phyloP scores from a whole-genome alignment of 2,329 filamentous ascomycete genomes.

The Thielaviopsis populi region DNA sequence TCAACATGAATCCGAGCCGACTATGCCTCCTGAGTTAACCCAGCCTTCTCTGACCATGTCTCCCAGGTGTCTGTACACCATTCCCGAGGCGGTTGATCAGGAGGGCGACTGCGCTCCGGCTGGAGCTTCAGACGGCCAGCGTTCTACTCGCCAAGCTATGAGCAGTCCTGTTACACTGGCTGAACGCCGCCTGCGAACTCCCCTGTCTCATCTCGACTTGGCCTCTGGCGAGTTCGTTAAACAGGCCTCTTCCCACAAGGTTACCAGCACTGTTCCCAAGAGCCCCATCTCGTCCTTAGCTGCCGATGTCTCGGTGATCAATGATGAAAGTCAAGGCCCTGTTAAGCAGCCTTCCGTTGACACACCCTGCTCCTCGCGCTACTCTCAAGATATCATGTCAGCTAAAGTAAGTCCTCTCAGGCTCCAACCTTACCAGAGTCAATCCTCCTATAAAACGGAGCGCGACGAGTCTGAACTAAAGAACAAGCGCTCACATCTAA shows the following conservation, averaged over 20 bases:
- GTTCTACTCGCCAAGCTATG: background rate
- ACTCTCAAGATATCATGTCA: slow-evolving; percentile 22
- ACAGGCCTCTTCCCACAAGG: background rate
- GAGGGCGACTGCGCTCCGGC: background rate
- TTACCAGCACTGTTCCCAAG: background rate
- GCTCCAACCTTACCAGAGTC: background rate
- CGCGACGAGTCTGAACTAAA: background rate
- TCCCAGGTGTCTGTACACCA: slow-evolving; percentile 17
- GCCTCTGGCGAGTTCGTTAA: background rate
- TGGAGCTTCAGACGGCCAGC: background rate
- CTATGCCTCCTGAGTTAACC: slow-evolving; percentile 4
- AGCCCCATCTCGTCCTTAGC: slow-evolving; percentile 5
- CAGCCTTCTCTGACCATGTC: slow-evolving; percentile 22
- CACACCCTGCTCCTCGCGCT: slow-evolving; percentile 20
- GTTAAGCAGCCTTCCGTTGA: background rate
- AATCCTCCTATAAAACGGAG: background rate
- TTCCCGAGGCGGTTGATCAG: slow-evolving; percentile 1
- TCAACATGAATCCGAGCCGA: background rate
- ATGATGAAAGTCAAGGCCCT: background rate
- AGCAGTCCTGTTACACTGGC: slow-evolving; percentile 4
- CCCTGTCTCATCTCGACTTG: slow-evolving; percentile 3
- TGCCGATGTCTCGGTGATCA: background rate
- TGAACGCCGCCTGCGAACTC: slow-evolving; percentile 2
- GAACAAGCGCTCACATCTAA: background rate
- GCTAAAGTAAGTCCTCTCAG: slow-evolving; percentile 21